These are phyloP conservation scores for Tuber microsphaerosporum DNA, from an alignment of 495 filamentous ascomycete genomes.

Conservation along the genomic window DNA sequence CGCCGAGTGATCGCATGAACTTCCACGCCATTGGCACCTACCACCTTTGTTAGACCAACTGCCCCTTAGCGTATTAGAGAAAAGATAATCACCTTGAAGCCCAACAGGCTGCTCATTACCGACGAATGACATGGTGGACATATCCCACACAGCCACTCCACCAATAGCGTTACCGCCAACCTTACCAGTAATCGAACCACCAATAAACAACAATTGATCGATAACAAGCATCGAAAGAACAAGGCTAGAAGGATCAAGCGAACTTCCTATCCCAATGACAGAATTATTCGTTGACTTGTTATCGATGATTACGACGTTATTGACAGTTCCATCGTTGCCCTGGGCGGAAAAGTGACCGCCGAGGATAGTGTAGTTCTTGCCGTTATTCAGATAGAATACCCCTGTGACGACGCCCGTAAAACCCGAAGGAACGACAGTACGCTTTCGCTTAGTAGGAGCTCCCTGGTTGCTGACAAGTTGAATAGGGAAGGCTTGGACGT, in stretches of 20 bases:
- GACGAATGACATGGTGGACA: conserved; percentile 55
- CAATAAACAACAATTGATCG: conserved; percentile 68
- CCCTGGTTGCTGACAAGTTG: conserved; percentile 48
- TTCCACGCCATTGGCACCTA: conserved; percentile 57
- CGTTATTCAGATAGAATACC: conserved; percentile 57
- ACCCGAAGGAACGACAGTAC: conserved; percentile 49
- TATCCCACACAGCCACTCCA: conserved; percentile 74
- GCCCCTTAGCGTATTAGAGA: not conserved
- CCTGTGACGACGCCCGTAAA: conserved; percentile 64
- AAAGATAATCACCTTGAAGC: conserved; percentile 19
- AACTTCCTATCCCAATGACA: conserved; percentile 62
- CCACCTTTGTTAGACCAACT: not conserved
- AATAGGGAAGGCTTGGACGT: conserved; percentile 53
- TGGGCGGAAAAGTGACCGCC: conserved; percentile 79
- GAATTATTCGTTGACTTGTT: conserved; percentile 53
- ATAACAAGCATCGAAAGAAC: conserved; percentile 61
- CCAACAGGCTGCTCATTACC: conserved; percentile 41
- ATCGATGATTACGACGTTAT: conserved; percentile 68
- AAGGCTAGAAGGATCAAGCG: conserved; percentile 62
- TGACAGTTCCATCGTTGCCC: conserved; percentile 62
- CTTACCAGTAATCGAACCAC: conserved; percentile 67
- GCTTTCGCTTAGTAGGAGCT: conserved; percentile 47
- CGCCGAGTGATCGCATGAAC: conserved; percentile 68
- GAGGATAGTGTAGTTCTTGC: conserved; percentile 73
- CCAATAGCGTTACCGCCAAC: conserved; percentile 56